Base-by-base conservation (phyloP, 352 stramenopile species). In the Aphanomyces cochlioides region DNA sequence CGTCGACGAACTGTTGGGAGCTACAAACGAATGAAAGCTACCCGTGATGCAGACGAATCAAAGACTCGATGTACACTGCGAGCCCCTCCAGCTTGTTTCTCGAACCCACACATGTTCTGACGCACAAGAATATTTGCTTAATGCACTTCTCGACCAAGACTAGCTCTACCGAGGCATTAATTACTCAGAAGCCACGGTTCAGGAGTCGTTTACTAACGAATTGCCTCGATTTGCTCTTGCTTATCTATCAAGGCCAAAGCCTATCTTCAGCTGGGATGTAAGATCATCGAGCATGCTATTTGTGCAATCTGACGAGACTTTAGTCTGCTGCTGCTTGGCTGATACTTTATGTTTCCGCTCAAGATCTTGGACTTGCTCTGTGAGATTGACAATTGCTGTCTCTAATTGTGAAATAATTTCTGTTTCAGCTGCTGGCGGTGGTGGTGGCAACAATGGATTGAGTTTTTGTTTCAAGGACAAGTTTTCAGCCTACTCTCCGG, bases 271-370 rank as follows among this genome's bases (percentile, higher is more conserved):
- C 36, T 70, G 64, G 34, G n/a, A 7, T 3, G 64, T 7, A 7
- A 70, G 28, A 36, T 70, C 48, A 50, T 60, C 64, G 39, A 70
- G n/a, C 3, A 70, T n/a, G 12, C 10, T 50, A 19, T 70, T 50
- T 2, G 43, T 15, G 2, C 10, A 61, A 15, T 40, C 10, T 48
- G 7, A 34, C 5, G 4, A 47, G 12, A 37, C 37, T 8, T 63
- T 47, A 5, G n/a, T 58, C 58, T 36, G 17, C 7, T 43, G 39
- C 40, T 0, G 61, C 61, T 45, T 61, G 54, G 54, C 7, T 40
- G 54, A 45, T 4, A n/a, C 13, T 17, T 40, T 37, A 6, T 38
- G 45, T 50, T 17, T 38, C 6, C 7, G 10, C 15, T 70, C 64
- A 21, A 70, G 64, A 5, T 39, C 17, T n/a, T 60, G 47, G 3